A percentile compares a stretch with the other conserved stretches of the same genome.
Evolutionary conservation across 2,329 filamentous ascomycete genomes (phyloP).

Genomic region (Colletotrichum tanaceti): DNA sequence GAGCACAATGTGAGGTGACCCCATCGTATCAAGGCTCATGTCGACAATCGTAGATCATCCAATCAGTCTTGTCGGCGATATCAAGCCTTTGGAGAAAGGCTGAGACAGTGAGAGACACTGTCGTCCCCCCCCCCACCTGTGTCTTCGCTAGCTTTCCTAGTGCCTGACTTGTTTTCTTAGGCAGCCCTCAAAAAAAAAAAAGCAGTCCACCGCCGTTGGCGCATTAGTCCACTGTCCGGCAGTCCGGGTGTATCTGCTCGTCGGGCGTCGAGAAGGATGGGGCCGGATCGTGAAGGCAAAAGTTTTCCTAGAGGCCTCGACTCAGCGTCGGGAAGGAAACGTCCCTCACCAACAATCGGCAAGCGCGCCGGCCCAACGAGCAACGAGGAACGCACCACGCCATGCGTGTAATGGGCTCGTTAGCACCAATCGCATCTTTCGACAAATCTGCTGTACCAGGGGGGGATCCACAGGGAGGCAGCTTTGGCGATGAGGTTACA

Average conservation of each 20-base stretch:
- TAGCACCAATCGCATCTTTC: constrained; percentile 14
- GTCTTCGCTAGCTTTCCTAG: constrained; percentile 1
- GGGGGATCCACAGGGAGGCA: neutral
- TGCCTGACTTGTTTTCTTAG: neutral
- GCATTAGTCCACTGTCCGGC: too few species aligned
- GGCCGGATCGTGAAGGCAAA: neutral
- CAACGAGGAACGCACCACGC: neutral
- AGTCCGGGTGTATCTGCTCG: neutral
- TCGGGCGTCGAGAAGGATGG: neutral
- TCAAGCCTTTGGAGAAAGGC: neutral
- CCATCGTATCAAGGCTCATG: neutral
- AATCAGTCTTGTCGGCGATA: constrained; percentile 14
- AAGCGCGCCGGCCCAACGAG: neutral
- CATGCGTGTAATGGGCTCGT: neutral
- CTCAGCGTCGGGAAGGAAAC: too few species aligned
- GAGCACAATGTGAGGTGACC: neutral
- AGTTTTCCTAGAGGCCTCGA: neutral
- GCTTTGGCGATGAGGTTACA: constrained; percentile 30
- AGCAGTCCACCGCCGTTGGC: constrained; percentile 3
- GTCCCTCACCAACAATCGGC: neutral
- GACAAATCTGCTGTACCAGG: neutral
- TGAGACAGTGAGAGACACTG: constrained; percentile 17
- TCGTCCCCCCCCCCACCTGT: too few species aligned
- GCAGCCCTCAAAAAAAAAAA: neutral
- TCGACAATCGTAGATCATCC: constrained; percentile 24